Base-by-base conservation (phyloP, 768 basidiomycete genomes). In the Chlorophyllum brunneum region DNA sequence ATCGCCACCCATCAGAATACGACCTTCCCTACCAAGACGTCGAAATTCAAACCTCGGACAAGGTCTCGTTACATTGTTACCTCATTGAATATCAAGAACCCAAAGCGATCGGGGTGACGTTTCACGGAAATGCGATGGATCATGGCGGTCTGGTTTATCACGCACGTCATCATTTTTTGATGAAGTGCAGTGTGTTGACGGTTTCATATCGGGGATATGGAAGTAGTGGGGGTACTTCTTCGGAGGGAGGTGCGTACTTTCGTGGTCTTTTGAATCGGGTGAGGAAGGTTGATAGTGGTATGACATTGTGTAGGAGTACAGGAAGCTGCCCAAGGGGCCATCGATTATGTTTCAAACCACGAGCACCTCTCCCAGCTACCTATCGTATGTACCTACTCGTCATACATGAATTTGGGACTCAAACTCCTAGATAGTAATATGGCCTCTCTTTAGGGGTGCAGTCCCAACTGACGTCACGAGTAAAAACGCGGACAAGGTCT, bases 141-240 rank as follows among this genome's bases (percentile, higher is more conserved):
- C 73, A 81, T 37, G 89, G 90, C 3, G 86, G 92, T 59, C 76
- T 88, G 1, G 73, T 91, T 50, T 81, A 85, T 2, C 65, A 85
- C 13, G 92, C 86, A 0, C 69, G 71, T 24, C 69, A 83, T 27
- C 88, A 94, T 59, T 83, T 77, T 16, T 72, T 76, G 58, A 77
- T 84, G 75, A 75, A 83, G 16, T 95, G 88, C 62, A 93, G 94
- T 58, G 91, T 95, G 0, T 70, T 97, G 42, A 85, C 93, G 73
- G 67, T 93, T 4, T 92, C 89, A 38, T 98, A 98, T 66, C 75
- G 95, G 51, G 93, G 93, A 86, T 88, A 94, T 61, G 91, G 91
- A 2, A 71, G 68, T 13, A 92, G 87, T 3, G 82, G 88, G 55
- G 95, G 95, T 1, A 70, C 68, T 3, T 89, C 92, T 0, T 86